These are phyloP conservation scores for Hypholoma fasciculare DNA, from an alignment of 768 basidiomycete species.

Conservation along the genomic window DNA sequence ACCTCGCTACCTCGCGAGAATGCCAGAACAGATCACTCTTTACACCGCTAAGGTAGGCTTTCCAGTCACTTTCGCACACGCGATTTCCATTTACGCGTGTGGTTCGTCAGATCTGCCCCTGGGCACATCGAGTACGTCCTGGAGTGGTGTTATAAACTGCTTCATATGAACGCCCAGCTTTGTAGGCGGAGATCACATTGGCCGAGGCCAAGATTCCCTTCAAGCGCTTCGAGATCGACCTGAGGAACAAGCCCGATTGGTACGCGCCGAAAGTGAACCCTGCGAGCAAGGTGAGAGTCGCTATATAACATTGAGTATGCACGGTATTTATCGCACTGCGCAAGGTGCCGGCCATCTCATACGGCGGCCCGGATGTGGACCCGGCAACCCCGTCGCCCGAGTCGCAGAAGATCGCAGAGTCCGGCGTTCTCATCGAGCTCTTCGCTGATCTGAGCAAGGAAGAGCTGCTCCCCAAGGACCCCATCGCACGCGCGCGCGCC, in stretches of 20 bases:
- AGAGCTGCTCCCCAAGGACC: slow-evolving; percentile 52
- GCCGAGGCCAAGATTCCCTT: slow-evolving; percentile 51
- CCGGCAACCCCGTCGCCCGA: slow-evolving; percentile 59
- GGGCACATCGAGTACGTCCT: slow-evolving; percentile 49
- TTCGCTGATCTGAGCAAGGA: slow-evolving; percentile 58
- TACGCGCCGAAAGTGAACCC: slow-evolving; percentile 66
- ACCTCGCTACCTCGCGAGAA: slow-evolving; percentile 2
- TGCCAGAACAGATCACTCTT: slow-evolving; percentile 27
- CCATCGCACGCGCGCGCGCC: slow-evolving; percentile 54
- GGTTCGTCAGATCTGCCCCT: slow-evolving; percentile 50
- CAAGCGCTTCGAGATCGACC: slow-evolving; percentile 56
- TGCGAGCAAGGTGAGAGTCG: slow-evolving; percentile 52
- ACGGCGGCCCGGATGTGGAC: slow-evolving; percentile 58
- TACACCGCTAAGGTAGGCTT: slow-evolving; percentile 39
- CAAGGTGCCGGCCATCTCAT: slow-evolving; percentile 61
- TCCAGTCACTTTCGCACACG: background rate
- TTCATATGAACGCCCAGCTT: background rate
- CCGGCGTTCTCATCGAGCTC: slow-evolving; percentile 66
- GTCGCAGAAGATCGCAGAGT: slow-evolving; percentile 63
- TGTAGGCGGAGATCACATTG: slow-evolving; percentile 61
- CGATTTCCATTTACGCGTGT: background rate
- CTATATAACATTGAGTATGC: background rate
- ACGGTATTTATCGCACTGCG: background rate
- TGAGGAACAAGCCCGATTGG: slow-evolving; percentile 69
- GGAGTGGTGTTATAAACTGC: background rate